Conservation (phyloP, 345 rosid genomes). For the Aegle marmelos region DNA sequence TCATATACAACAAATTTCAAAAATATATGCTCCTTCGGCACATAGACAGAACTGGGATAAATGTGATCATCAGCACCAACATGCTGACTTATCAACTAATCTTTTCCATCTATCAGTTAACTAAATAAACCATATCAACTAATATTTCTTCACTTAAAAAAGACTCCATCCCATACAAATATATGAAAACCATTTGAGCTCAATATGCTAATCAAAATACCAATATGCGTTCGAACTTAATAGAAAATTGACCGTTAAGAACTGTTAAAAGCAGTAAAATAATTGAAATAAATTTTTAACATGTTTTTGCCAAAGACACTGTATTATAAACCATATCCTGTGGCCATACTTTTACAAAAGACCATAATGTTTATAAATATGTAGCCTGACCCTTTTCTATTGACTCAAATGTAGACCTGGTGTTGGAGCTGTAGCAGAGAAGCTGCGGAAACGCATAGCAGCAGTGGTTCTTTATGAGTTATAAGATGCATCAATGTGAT, state of each 20-base stretch:
- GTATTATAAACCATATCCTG: neutral
- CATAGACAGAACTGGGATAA: neutral
- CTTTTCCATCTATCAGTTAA: too few species aligned
- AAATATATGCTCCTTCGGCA: neutral
- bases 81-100: neutral
- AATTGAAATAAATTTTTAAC: neutral
- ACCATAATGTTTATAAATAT: neutral
- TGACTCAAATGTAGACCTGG: conserved; percentile 60
- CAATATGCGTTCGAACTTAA: neutral
- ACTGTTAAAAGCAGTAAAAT: neutral
- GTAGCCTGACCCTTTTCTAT: conserved; percentile 21
- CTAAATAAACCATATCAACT: neutral
- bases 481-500: conserved; percentile 26
- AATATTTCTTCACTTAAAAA: neutral
- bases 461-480: neutral
- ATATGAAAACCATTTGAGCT: neutral
- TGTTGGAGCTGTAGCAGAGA: conserved; percentile 76
- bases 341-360: neutral
- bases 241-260: neutral
- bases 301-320: neutral
- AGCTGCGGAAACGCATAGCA: conserved; percentile 4
- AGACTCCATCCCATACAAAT: neutral
- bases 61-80: neutral
- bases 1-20: neutral
- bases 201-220: neutral